Evolutionary conservation across 1,284 basidiomycete genomes (phyloP).

Genomic region (Pyrrhoderma lamaoense): DNA sequence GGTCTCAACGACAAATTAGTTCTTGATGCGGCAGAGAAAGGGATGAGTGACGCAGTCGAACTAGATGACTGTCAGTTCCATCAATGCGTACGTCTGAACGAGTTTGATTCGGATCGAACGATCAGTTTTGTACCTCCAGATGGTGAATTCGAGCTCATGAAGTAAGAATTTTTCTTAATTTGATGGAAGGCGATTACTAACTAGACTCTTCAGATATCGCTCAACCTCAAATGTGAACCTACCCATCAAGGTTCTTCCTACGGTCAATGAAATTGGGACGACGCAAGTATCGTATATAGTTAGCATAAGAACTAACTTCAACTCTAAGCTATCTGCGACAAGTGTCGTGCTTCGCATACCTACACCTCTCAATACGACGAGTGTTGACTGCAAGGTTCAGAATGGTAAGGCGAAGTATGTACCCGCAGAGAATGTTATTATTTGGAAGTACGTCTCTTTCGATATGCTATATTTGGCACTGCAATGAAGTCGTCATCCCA

Average conservation of each 20-base stretch:
- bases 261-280: conserved; percentile 89
- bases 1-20: conserved; percentile 98
- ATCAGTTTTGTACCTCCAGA: conserved; percentile 98
- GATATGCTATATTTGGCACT: background rate
- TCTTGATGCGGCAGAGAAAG: conserved; percentile 79
- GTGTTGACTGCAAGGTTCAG: conserved; percentile 84
- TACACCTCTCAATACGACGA: conserved; percentile 90
- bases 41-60: conserved; percentile 76
- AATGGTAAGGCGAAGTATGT: conserved; percentile 97
- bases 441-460: conserved; percentile 83
- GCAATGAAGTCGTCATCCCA: conserved; percentile 28
- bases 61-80: conserved; percentile 98
- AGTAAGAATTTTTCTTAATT: conserved; percentile 36
- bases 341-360: conserved; percentile 92
- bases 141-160: conserved; percentile 98
- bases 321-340: conserved; percentile 87
- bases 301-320: conserved; percentile 85
- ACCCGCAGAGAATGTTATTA: conserved; percentile 88
- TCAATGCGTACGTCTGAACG: conserved; percentile 92
- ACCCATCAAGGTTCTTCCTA: conserved; percentile 85
- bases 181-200: conserved; percentile 10
- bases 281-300: conserved; percentile 88
- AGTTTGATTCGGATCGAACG: conserved; percentile 88
- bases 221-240: conserved; percentile 94
- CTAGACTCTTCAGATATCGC: conserved; percentile 67